A percentile compares a stretch with the other conserved stretches of the same genome.
Conservation (phyloP, 2,329 filamentous ascomycete genomes). For the Clarireedia monteithiana region DNA sequence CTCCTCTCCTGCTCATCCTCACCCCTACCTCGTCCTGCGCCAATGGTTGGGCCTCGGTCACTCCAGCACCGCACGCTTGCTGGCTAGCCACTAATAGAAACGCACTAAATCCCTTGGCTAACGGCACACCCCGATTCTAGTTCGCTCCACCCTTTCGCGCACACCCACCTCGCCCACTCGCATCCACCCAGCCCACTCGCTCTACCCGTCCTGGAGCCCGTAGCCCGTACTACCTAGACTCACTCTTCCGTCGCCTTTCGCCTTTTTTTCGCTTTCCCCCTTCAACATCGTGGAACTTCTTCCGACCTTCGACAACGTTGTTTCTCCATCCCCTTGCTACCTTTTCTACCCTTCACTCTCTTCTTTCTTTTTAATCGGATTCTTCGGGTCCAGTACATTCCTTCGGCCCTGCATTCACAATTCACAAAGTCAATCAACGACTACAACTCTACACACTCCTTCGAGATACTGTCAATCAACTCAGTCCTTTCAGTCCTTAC, state of each 20-base stretch:
- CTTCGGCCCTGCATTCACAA: constrained; percentile 22
- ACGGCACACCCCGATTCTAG: too few relatives aligned
- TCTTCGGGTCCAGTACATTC: constrained; percentile 40
- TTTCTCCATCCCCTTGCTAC: constrained; percentile 14
- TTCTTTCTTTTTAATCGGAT: constrained; percentile 25
- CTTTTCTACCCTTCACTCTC: constrained; percentile 24
- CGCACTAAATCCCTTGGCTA: too few relatives aligned
- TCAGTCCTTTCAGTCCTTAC: constrained; percentile 14
- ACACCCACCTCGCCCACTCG: too few relatives aligned
- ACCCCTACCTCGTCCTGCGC: too few relatives aligned
- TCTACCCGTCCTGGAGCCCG: too few relatives aligned
- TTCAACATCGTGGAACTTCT: constrained; percentile 8
- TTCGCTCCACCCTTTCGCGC: too few relatives aligned
- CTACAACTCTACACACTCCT: constrained; percentile 15
- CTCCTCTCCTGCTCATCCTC: too few relatives aligned
- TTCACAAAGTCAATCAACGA: constrained; percentile 1
- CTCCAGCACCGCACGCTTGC: too few relatives aligned
- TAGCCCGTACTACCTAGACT: neutral
- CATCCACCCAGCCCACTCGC: too few relatives aligned
- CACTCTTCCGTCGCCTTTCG: neutral
- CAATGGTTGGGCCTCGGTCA: too few relatives aligned
- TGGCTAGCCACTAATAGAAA: too few relatives aligned
- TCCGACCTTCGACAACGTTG: constrained; percentile 6
- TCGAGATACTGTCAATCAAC: constrained; percentile 6
- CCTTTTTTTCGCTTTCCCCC: constrained; percentile 5